phyloP scores from a whole-genome alignment of 73 alveolate species.

The Paramecium primaurelia region DNA sequence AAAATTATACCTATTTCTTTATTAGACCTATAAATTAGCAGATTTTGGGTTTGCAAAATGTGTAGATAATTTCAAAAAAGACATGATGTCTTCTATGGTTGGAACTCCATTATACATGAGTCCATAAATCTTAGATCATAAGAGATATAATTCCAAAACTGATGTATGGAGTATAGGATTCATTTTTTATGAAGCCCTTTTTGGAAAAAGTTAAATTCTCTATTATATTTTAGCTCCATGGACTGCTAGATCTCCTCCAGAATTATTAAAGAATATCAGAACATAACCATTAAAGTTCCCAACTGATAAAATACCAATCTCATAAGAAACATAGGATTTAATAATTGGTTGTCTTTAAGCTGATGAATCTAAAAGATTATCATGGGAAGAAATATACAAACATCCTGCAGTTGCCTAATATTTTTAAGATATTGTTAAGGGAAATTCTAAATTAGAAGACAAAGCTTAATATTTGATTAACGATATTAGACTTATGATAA shows the following conservation, averaged over 20 bases:
- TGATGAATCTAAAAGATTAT: slow-evolving; percentile 55
- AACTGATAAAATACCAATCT: background rate
- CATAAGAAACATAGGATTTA: slow-evolving; percentile 37
- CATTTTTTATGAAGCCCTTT: slow-evolving; percentile 81
- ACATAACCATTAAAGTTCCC: slow-evolving; percentile 18
- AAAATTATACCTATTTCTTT: background rate
- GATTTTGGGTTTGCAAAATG: slow-evolving; percentile 65
- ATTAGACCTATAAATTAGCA: slow-evolving; percentile 53
- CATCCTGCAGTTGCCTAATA: slow-evolving; percentile 44
- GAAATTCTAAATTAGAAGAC: slow-evolving; percentile 50
- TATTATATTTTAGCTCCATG: background rate
- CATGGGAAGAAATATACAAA: slow-evolving; percentile 55
- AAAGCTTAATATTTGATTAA: slow-evolving; percentile 54
- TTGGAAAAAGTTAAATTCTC: slow-evolving; percentile 34
- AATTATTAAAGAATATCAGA: slow-evolving; percentile 14
- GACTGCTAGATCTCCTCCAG: slow-evolving; percentile 46
- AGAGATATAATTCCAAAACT: slow-evolving; percentile 84
- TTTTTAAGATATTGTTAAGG: slow-evolving; percentile 17
- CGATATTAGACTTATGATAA: slow-evolving; percentile 53
- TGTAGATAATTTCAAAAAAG: slow-evolving; percentile 56
- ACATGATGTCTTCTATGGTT: slow-evolving; percentile 51
- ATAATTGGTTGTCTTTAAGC: slow-evolving; percentile 48
- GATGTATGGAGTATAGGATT: slow-evolving; percentile 97
- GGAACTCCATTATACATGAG: slow-evolving; percentile 83
- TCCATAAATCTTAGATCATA: slow-evolving; percentile 89